Evolutionary conservation across 2,329 filamentous ascomycete species (phyloP), one percentile per base, ranked within the genome.

Genomic region (Geosmithia putterillii): DNA sequence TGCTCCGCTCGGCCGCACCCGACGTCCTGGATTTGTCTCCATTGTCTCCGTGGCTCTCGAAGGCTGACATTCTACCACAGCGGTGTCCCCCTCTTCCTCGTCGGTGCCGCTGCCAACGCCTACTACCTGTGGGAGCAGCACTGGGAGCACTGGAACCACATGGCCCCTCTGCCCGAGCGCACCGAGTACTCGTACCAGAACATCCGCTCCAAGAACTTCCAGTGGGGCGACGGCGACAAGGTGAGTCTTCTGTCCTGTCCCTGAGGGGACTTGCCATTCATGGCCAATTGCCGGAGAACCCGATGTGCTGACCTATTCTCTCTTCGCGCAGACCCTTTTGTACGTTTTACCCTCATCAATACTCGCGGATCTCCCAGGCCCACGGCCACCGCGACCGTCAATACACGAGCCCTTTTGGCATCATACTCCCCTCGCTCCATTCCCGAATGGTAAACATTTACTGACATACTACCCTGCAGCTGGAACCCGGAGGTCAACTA

Each of bases 401-500:
- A 32, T 14, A 32, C 15, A 3, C 28, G 28, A 6, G 10, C 5
- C 28, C 28, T 14, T 32, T 14, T 14, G 10, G 10, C 23, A 10
- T 25, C 23, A 5, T n/a, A 12, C 23, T 25, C 10, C 22, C 3
- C 22, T 28, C 28, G n/a, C n/a, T n/a, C n/a, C n/a, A n/a, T 42
- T 17, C 38, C 21, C 21, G 20, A 23, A 15, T n/a, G 7, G 23
- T 10, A 14, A 12, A 42, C 6, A 34, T 35, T 41, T 38, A 20
- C 41, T 42, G 38, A 42, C 43, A 25, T 21, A 34, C 28, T 23
- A 12, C 9, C 14, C 17, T 32, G 32, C 32, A 87, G 84, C 83
- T 98, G 92, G 92, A 96, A 96, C 70, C 73, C 81, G 52, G 76
- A 73, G 46, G 88, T 95, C 73, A 96, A 96, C 81, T 90, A 94